A percentile compares a stretch with the other conserved stretches of the same genome.
Evolutionary conservation across 106 monocot genomes (phyloP).

Genomic region (Dendrobium nobile): DNA sequence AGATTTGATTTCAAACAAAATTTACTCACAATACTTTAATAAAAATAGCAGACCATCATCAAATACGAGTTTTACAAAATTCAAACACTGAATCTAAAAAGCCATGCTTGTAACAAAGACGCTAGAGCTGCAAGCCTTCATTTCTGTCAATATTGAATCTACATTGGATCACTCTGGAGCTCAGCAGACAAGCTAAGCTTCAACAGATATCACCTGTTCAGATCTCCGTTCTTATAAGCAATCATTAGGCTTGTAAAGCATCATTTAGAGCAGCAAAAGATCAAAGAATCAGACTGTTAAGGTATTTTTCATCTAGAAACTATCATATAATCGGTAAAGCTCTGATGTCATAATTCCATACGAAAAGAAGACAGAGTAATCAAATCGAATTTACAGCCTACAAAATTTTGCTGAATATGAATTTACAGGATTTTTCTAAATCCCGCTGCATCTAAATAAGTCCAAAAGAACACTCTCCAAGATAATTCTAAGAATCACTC

Average conservation of each 20-base stretch:
- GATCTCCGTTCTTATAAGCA: slow-evolving; percentile 7
- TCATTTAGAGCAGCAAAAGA: background rate
- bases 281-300: background rate
- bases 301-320: background rate
- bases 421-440: too few relatives aligned
- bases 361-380: background rate
- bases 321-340: background rate
- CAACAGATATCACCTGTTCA: background rate
- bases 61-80: too few relatives aligned
- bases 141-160: background rate
- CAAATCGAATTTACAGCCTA: too few relatives aligned
- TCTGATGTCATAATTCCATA: too few relatives aligned
- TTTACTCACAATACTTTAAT: too few relatives aligned
- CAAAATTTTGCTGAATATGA: too few relatives aligned
- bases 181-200: background rate
- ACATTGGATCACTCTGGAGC: slow-evolving; percentile 4
- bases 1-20: too few relatives aligned
- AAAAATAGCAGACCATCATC: too few relatives aligned
- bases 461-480: too few relatives aligned
- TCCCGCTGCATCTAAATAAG: too few relatives aligned
- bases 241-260: background rate
- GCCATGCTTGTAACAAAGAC: background rate
- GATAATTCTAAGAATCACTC: too few relatives aligned
- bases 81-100: too few relatives aligned
- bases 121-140: background rate